Percentiles rank a stretch among this genome's conserved stretches.
phyloP scores from a whole-genome alignment of 441 rosid genomes.

The Sinapis alba region DNA sequence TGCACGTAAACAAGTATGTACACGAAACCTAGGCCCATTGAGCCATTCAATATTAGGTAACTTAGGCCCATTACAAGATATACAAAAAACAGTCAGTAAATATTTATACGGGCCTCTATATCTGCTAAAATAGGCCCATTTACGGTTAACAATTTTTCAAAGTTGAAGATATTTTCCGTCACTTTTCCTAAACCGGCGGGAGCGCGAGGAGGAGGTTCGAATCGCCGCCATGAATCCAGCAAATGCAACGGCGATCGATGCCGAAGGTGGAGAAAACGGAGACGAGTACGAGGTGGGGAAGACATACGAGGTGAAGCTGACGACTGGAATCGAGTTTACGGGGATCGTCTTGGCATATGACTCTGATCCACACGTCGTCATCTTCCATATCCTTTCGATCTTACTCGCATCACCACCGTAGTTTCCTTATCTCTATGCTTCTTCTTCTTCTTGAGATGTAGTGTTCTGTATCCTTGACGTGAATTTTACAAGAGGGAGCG shows the following conservation, averaged over 20 bases:
- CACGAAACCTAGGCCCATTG: too few relatives aligned
- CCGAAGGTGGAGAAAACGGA: neutral
- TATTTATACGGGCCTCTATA: too few relatives aligned
- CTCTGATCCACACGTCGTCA: slow-evolving; percentile 69
- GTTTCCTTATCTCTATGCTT: neutral
- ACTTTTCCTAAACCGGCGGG: slow-evolving; percentile 5
- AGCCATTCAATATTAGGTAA: too few relatives aligned
- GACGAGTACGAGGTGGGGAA: slow-evolving; percentile 70
- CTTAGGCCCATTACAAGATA: too few relatives aligned
- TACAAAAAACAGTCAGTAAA: too few relatives aligned
- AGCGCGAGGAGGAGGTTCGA: neutral
- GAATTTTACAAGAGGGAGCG: slow-evolving; percentile 63
- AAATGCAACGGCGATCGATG: neutral
- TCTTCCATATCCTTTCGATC: slow-evolving; percentile 60
- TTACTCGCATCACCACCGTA: slow-evolving; percentile 1
- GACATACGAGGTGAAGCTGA: slow-evolving; percentile 63
- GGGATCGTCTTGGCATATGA: slow-evolving; percentile 78
- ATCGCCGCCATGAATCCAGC: slow-evolving; percentile 25
- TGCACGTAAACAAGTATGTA: too few relatives aligned
- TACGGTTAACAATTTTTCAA: neutral
- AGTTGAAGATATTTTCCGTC: slow-evolving; percentile 12
- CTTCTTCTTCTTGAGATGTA: neutral
- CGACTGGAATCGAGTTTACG: slow-evolving; percentile 71
- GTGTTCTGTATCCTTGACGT: slow-evolving; percentile 30
- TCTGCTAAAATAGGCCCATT: neutral